Percentiles rank a stretch among this genome's conserved stretches.
These are phyloP conservation scores for Jimgerdemannia lactiflua DNA, from an alignment of 192 early-diverging fungal genomes.

Conservation along the genomic window DNA sequence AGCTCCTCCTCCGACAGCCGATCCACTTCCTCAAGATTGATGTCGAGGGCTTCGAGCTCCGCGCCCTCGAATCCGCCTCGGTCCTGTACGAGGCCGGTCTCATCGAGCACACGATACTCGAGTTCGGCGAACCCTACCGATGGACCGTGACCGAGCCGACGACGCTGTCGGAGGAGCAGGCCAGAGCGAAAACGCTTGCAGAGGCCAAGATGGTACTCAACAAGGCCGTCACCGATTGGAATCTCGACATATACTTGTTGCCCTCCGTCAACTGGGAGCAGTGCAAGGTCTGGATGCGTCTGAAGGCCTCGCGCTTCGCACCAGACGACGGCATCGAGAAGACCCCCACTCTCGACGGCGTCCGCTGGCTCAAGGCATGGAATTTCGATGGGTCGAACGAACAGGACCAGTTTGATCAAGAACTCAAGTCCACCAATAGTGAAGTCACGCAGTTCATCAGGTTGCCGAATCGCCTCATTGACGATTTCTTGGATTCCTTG, in stretches of 20 bases:
- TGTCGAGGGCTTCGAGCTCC: conserved; percentile 35
- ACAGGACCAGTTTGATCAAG: conserved; percentile 29
- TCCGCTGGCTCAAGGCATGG: conserved; percentile 19
- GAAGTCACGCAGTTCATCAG: conserved; percentile 24
- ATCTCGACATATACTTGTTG: conserved; percentile 29
- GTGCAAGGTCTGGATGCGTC: conserved; percentile 19
- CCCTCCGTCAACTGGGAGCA: conserved; percentile 26
- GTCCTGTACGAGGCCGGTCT: conserved; percentile 19
- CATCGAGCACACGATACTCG: conserved; percentile 29
- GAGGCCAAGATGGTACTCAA: conserved; percentile 19
- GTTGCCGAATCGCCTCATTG: conserved; percentile 18
- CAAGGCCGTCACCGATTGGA: conserved; percentile 12
- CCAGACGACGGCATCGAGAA: neutral
- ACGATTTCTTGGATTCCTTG: conserved; percentile 17
- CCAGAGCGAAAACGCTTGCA: conserved; percentile 7
- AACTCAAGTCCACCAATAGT: conserved; percentile 18
- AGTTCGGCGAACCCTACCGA: conserved; percentile 31
- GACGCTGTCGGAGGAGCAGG: conserved; percentile 7
- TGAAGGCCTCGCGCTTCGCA: conserved; percentile 1
- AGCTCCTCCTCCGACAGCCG: conserved; percentile 13
- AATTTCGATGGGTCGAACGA: conserved; percentile 28
- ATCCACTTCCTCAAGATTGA: conserved; percentile 38
- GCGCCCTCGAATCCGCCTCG: conserved; percentile 21
- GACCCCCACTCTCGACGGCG: conserved; percentile 5
- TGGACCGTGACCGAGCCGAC: conserved; percentile 21